A percentile compares a stretch with the other conserved stretches of the same genome.
phyloP scores from a whole-genome alignment of 2,329 filamentous ascomycete genomes.

The Neofusicoccum parvum region DNA sequence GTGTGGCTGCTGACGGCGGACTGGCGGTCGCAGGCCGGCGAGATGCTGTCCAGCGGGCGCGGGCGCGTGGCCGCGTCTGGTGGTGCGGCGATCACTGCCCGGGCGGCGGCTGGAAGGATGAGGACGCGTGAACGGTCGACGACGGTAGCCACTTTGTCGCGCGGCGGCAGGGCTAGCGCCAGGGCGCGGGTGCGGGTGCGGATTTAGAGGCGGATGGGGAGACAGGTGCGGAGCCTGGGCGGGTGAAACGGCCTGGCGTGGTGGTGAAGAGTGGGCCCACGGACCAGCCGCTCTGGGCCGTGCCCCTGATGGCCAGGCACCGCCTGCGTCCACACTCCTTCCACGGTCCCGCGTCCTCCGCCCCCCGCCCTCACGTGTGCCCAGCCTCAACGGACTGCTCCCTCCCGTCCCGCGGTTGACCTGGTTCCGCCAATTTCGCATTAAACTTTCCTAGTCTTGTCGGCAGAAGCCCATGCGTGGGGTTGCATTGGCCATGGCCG shows the following conservation, averaged over 20 bases:
- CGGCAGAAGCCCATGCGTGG: neutral
- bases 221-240: neutral
- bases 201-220: neutral
- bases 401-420: neutral
- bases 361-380: neutral
- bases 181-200: constrained; percentile 4
- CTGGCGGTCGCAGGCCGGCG: neutral
- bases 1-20: neutral
- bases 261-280: too few species aligned
- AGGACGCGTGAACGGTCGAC: neutral
- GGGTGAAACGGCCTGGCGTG: constrained; percentile 1
- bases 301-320: too few species aligned
- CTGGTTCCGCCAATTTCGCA: neutral
- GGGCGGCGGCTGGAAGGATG: neutral
- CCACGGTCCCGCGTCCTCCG: neutral
- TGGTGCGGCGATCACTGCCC: neutral
- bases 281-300: too few species aligned
- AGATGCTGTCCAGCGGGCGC: too few species aligned
- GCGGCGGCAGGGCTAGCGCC: neutral
- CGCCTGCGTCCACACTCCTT: too few species aligned
- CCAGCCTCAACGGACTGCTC: neutral
- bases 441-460: neutral
- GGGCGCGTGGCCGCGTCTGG: too few species aligned
- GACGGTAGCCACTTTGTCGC: neutral
- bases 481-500: neutral